Conservation (phyloP, 2,329 filamentous ascomycete species). For the Rosellinia necatrix region DNA sequence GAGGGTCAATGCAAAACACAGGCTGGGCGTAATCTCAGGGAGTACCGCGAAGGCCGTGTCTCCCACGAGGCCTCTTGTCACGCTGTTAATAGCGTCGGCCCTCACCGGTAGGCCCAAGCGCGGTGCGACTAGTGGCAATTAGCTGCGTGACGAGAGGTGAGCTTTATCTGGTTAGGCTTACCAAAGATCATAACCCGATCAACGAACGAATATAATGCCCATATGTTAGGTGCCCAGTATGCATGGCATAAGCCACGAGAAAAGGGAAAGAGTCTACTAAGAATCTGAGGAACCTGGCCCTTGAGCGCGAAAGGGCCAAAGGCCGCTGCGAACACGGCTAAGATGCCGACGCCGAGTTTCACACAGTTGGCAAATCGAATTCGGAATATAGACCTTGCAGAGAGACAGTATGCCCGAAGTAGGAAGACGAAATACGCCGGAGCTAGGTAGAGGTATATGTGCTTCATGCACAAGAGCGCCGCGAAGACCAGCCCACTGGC, state of each 20-base stretch:
- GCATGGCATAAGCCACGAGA: constrained; percentile 92
- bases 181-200: constrained; percentile 82
- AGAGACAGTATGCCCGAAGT: constrained; percentile 86
- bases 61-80: constrained; percentile 89
- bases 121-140: constrained; percentile 69
- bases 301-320: constrained; percentile 87
- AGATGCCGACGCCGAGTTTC: constrained; percentile 78
- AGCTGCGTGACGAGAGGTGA: constrained; percentile 35
- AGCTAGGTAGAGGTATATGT: constrained; percentile 96
- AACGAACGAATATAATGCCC: constrained; percentile 93
- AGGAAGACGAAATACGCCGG: constrained; percentile 95
- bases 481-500: constrained; percentile 84
- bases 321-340: constrained; percentile 73
- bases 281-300: constrained; percentile 82
- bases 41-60: constrained; percentile 94
- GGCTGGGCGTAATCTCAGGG: constrained; percentile 78
- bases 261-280: constrained; percentile 89
- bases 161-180: constrained; percentile 53
- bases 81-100: constrained; percentile 77
- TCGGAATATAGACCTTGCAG: constrained; percentile 73
- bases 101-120: constrained; percentile 76
- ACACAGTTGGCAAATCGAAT: constrained; percentile 78
- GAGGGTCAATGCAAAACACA: constrained; percentile 82
- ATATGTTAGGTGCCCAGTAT: constrained; percentile 97
- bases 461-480: constrained; percentile 87